Percentiles rank a stretch among this genome's conserved stretches.
Conservation (phyloP, 2,329 filamentous ascomycete species). For the Talaromyces sp. region DNA sequence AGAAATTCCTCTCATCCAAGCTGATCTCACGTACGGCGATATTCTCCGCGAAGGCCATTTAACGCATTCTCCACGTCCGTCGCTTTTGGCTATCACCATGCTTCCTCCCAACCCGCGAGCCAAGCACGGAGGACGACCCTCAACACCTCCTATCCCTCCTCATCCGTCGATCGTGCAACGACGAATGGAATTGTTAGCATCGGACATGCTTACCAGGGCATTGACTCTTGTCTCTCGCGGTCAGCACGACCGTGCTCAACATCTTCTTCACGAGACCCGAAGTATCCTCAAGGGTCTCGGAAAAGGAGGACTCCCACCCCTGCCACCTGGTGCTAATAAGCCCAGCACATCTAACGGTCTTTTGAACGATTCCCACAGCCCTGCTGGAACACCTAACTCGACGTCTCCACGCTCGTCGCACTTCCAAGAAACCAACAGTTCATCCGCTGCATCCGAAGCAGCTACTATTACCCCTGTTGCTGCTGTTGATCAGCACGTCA, state of each 20-base stretch:
- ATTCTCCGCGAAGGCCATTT: conserved; percentile 83
- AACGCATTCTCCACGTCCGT: conserved; percentile 82
- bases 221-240: conserved; percentile 85
- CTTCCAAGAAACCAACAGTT: conserved; percentile 30
- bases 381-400: conserved; percentile 36
- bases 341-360: conserved; percentile 19
- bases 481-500: conserved; percentile 79
- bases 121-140: conserved; percentile 45
- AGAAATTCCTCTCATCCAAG: conserved; percentile 91
- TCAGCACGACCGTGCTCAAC: conserved; percentile 90
- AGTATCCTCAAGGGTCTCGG: conserved; percentile 94
- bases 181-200: conserved; percentile 95
- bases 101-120: conserved; percentile 65
- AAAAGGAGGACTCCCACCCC: conserved; percentile 87
- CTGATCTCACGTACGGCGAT: conserved; percentile 89
- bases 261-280: conserved; percentile 85
- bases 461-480: conserved; percentile 54
- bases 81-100: conserved; percentile 92
- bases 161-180: conserved; percentile 93
- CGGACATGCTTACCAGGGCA: conserved; percentile 93
- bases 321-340: conserved; percentile 57
- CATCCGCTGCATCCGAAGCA: conserved; percentile 37
- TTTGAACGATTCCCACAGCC: conserved; percentile 37
- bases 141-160: conserved; percentile 80
- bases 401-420: conserved; percentile 38